Base-by-base conservation (phyloP, 805 yeast species). In the Pichia gijzeniarum region DNA sequence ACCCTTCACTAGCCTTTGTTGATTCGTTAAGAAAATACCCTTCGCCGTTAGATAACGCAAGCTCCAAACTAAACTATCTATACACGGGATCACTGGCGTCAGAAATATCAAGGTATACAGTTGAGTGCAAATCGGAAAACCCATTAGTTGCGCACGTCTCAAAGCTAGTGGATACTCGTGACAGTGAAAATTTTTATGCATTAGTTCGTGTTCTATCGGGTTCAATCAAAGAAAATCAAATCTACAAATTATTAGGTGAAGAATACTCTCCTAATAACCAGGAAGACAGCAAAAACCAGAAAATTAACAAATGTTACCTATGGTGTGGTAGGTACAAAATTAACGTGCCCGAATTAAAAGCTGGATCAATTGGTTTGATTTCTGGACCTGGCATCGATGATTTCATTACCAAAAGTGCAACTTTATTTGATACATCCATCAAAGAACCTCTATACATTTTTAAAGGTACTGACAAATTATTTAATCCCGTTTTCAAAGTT, bases 281-380 rank as follows among this genome's bases (percentile, higher is more conserved):
- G 20, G 85, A 80, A 35, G 87, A 81, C 45, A n/a, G 22, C 8
- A 72, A 68, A 35, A 44, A 45, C 8, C 76, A 71, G 43, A 63
- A 60, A 5, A 53, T 79, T 2, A 65, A 63, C 16, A 70, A 65
- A 27, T 58, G 81, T 4, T 73, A 64, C 54, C 50, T 89, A 1
- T 72, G 85, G 37, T 80, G 87, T 39, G 90, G 90, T 0, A 70
- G 95, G 51, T 89, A 86, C 59, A 73, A 72, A 27, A 62, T 81
- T 2, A 72, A 77, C 0, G 71, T 84, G 0, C 67, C 73, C 4
- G 43, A 43, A 27, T 33, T 51, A 16, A 35, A 35, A 7, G 74
- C 77, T 1, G 96, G 96, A 0, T 73, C 76, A n/a, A 64, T 86
- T 36, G 90, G 80, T 0, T 56, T 89, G 4, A 62, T 89, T 0